phyloP scores from a whole-genome alignment of 345 rosid genomes.

The Citrus sinensis region DNA sequence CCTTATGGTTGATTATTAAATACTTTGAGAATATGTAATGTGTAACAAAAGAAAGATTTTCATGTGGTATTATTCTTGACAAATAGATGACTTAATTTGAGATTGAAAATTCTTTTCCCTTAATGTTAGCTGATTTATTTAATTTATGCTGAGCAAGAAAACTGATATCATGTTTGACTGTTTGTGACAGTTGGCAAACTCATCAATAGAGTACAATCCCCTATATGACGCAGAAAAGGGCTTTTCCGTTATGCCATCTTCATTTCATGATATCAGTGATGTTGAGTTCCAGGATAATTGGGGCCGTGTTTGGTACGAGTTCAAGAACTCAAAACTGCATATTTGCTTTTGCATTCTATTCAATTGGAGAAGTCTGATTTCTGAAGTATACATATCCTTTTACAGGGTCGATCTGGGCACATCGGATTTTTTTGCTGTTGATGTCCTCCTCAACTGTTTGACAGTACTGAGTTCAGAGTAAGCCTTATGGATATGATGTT shows the following conservation, averaged over 20 bases:
- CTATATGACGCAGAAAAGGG: constrained; percentile 83
- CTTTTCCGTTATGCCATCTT: constrained; percentile 73
- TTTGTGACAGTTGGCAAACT: constrained; percentile 62
- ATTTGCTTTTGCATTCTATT: neutral
- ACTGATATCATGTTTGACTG: neutral
- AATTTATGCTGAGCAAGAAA: neutral
- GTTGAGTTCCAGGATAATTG: constrained; percentile 94
- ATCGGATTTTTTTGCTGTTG: constrained; percentile 70
- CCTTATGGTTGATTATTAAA: neutral
- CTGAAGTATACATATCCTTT: constrained; percentile 5
- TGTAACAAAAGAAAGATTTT: neutral
- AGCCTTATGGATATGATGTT: constrained; percentile 16
- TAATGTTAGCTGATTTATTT: neutral
- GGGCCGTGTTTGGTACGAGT: constrained; percentile 82
- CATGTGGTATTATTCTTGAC: neutral
- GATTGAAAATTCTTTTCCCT: neutral
- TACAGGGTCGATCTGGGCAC: constrained; percentile 96
- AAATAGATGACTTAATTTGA: neutral
- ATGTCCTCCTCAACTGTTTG: constrained; percentile 82
- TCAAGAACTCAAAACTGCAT: neutral
- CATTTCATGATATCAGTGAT: constrained; percentile 90
- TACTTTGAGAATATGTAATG: neutral
- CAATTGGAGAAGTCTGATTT: neutral
- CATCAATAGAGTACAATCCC: constrained; percentile 77
- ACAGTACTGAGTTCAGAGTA: constrained; percentile 91